Evolutionary conservation across 2,329 filamentous ascomycete genomes (phyloP).

Genomic region (Xylariaceae sp.): DNA sequence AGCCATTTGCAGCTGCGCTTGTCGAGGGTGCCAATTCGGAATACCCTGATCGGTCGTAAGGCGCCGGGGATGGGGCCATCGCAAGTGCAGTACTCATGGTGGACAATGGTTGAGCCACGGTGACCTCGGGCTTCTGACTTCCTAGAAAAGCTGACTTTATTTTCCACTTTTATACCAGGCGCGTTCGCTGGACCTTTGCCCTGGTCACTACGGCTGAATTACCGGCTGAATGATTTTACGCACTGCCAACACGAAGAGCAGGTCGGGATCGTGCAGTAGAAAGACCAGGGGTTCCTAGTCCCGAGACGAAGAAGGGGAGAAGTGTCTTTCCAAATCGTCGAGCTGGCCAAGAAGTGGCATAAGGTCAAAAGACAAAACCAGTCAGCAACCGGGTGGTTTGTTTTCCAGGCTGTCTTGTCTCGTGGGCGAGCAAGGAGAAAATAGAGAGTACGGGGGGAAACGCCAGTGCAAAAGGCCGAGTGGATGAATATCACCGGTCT

Average conservation of each 20-base stretch:
- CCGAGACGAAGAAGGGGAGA: neutral
- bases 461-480: slow-evolving; percentile 1
- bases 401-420: neutral
- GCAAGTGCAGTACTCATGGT: slow-evolving; percentile 64
- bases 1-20: slow-evolving; percentile 30
- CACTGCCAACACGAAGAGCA: slow-evolving; percentile 24
- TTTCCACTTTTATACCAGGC: slow-evolving; percentile 6
- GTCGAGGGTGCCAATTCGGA: slow-evolving; percentile 44
- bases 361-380: neutral
- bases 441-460: neutral
- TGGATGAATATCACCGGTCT: slow-evolving; percentile 2
- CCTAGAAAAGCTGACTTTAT: slow-evolving; percentile 1
- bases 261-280: slow-evolving; percentile 23
- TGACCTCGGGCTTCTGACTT: slow-evolving; percentile 14
- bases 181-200: slow-evolving; percentile 14
- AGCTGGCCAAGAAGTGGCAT: slow-evolving; percentile 1
- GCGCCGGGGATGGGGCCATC: slow-evolving; percentile 64
- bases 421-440: neutral
- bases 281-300: slow-evolving; percentile 17
- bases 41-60: slow-evolving; percentile 58
- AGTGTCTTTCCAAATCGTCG: slow-evolving; percentile 2
- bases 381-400: slow-evolving; percentile 2
- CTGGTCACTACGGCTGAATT: slow-evolving; percentile 26
- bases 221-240: slow-evolving; percentile 26
- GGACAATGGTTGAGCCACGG: slow-evolving; percentile 13